Conservation (phyloP, 1,284 basidiomycete genomes). For the Uromyces viciae-fabae region DNA sequence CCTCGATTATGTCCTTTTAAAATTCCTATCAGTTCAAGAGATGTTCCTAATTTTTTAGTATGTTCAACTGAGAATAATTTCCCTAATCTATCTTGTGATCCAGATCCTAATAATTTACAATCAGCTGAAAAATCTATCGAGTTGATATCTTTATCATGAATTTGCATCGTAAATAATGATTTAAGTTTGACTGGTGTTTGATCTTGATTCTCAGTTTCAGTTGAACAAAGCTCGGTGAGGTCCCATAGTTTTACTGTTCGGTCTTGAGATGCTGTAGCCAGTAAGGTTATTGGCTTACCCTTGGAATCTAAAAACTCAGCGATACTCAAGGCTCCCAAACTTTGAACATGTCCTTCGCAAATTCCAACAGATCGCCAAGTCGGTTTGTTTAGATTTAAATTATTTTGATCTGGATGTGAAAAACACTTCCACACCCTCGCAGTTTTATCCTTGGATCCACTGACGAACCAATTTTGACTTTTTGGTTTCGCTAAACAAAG, state of each 20-base stretch:
- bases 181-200: conserved; percentile 61
- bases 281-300: conserved; percentile 61
- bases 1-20: conserved; percentile 95
- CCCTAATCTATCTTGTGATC: conserved; percentile 90
- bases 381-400: neutral
- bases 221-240: conserved; percentile 60
- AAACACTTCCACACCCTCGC: conserved; percentile 73
- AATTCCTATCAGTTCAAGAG: conserved; percentile 71
- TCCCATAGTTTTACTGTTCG: conserved; percentile 99
- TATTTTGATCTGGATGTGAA: conserved; percentile 52
- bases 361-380: conserved; percentile 74
- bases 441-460: conserved; percentile 86
- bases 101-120: conserved; percentile 80
- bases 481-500: conserved; percentile 72
- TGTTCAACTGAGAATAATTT: conserved; percentile 73
- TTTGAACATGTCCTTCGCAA: conserved; percentile 91
- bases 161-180: conserved; percentile 81
- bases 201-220: conserved; percentile 48
- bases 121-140: conserved; percentile 88
- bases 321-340: conserved; percentile 82
- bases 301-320: conserved; percentile 41
- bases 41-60: conserved; percentile 54
- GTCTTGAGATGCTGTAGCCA: conserved; percentile 93
- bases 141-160: conserved; percentile 99
- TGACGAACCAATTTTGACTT: conserved; percentile 71